These are phyloP conservation scores for Aristolochia californica DNA, from an alignment of 164 flowering plant species.

Conservation along the genomic window DNA sequence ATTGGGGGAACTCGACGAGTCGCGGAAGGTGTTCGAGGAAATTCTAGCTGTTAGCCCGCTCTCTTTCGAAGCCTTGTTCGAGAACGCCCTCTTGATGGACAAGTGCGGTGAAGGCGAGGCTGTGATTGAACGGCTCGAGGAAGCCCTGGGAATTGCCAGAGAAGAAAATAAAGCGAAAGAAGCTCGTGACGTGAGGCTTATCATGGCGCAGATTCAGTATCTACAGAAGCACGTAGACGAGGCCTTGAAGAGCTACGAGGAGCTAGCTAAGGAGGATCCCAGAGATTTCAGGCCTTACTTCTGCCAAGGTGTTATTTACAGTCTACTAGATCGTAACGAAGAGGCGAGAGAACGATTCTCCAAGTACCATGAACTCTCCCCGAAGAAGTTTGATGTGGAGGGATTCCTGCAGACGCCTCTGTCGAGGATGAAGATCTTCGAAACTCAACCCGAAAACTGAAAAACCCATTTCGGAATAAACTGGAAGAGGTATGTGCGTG, in stretches of 20 bases:
- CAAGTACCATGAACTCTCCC: conserved; percentile 58
- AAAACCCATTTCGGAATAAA: too few species aligned
- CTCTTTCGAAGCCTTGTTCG: conserved; percentile 66
- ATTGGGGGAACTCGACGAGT: conserved; percentile 40
- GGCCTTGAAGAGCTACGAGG: conserved; percentile 53
- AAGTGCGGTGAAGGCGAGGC: conserved; percentile 54
- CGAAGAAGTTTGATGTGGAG: conserved; percentile 60
- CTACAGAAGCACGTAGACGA: conserved; percentile 75
- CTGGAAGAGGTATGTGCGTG: not conserved
- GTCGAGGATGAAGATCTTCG: conserved; percentile 58
- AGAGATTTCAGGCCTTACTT: conserved; percentile 68
- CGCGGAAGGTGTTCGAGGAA: conserved; percentile 58
- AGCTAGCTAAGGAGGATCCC: conserved; percentile 59
- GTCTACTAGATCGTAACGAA: conserved; percentile 46
- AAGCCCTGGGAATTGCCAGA: conserved; percentile 41
- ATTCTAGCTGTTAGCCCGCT: conserved; percentile 49
- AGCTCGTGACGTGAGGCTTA: conserved; percentile 56
- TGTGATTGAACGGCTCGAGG: conserved; percentile 42
- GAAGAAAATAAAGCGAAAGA: conserved; percentile 41
- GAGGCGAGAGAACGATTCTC: conserved; percentile 72
- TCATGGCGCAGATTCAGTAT: conserved; percentile 72
- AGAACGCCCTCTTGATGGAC: conserved; percentile 71
- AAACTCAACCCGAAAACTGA: conserved; percentile 25
- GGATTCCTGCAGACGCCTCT: conserved; percentile 62
- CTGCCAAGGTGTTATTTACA: conserved; percentile 65